Base-by-base conservation (phyloP, 257 asterid genomes). In the Cruciata laevipes region DNA sequence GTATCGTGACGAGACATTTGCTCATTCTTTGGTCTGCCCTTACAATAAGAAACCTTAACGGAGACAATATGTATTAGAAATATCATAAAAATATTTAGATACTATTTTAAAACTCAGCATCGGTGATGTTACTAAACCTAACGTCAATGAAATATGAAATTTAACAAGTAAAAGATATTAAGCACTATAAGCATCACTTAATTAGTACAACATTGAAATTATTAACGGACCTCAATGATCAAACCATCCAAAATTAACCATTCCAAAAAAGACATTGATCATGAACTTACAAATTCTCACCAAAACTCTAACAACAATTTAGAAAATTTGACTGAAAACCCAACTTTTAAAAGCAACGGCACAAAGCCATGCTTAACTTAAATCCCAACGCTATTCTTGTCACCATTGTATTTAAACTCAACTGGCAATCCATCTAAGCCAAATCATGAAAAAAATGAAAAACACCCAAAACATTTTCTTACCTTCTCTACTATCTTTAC, bases 331-430 rank as follows among this genome's bases (percentile, higher is more conserved):
- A 47, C 14, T 47, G 7, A 0, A 47, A 47, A 44, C 1, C 52
- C 2, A 21, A 63, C 21, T 52, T 17, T 24, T n/a, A 18, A 11
- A 23, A 63, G 55, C 74, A 70, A 62, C 56, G 74, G 69, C 63
- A 47, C 40, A 16, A 70, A 62, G 51, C 64, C 75, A 63, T 35
- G 33, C 24, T 53, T 62, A 18, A 70, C 74, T 70, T 70, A 35
- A 58, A 70, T 27, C 33, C 24, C 53, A 20, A 65, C 53, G 57
- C 17, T 38, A 2, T 40, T 47, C 37, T 5, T 2, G 2, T 4
- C 2, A 12, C 3, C 58, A 20, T 18, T 24, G 33, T 37, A 53
- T 63, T 63, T 71, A 63, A 18, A n/a, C 62, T 31, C 2, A 0
- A 1, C 12, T 0, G 3, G 12, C 51, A 16, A 16, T 14, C 61